Base-by-base conservation (phyloP, 805 yeast species). In the Saccharomycopsis olivae region DNA sequence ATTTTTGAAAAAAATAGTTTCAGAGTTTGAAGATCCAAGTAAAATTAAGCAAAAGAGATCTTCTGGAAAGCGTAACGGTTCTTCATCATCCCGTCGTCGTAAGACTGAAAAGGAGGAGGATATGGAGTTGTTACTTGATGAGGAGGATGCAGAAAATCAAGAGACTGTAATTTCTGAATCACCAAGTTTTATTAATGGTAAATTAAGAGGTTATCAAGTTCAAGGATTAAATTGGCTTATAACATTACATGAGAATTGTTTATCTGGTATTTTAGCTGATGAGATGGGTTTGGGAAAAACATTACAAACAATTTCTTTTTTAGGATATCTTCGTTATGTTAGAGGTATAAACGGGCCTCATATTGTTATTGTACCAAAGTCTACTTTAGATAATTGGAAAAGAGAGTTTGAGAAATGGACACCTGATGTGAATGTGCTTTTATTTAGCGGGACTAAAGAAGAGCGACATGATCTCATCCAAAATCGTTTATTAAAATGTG, bases 211-310 rank as follows among this genome's bases (percentile, higher is more conserved):
- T 54, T 89, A 92, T 56, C 98, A 89, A 62, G 66, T 89, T 23
- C 96, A 87, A 55, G 98, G 98, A 37, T 69, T 89, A 38, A 92
- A 92, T 60, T 89, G 98, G 98, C 68, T 89, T 53, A 79, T 89
- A 15, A 76, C 94, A 1, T 61, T 89, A 27, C 84, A 87, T 56
- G 95, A 88, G 50, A 86, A 89, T 58, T 73, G 81, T 51, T 68
- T 89, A 33, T 81, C 94, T 8, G 98, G 98, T 16, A 92, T 89
- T 34, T 63, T 89, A 36, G 98, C 98, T 10, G 98, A 89, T 61
- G 98, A 89, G 58, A 89, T 92, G 98, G 98, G 98, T 2, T 68
- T 89, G 30, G 98, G 98, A 41, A 89, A 89, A 59, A 89, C 98
- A 4, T 64, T 92, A 41, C 98, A 89, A 60, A 89, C 97, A 0